A percentile compares a stretch with the other conserved stretches of the same genome.
Evolutionary conservation across 345 rosid genomes (phyloP).

Genomic region (Sonneratia caseolaris): DNA sequence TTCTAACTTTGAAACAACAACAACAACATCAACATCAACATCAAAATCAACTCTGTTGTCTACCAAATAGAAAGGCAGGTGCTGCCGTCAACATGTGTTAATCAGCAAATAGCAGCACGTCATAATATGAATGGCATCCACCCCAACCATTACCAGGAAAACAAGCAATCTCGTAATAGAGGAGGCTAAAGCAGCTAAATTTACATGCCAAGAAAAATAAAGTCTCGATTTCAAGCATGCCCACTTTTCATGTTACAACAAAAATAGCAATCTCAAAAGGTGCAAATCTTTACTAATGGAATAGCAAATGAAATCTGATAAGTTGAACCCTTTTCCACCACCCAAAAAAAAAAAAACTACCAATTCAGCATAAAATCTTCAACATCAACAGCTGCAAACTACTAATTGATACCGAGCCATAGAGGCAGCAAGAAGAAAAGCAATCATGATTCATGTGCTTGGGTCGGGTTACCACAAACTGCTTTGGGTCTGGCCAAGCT

Average conservation of each 20-base stretch:
- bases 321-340: neutral
- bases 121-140: neutral
- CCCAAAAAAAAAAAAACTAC: neutral
- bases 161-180: neutral
- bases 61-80: neutral
- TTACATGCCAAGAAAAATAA: neutral
- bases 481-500: constrained; percentile 42
- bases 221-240: neutral
- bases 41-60: neutral
- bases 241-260: neutral
- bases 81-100: neutral
- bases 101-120: neutral
- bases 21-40: neutral
- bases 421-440: neutral
- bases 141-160: neutral
- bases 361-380: neutral
- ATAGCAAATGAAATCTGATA: neutral
- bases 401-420: neutral
- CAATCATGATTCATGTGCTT: neutral
- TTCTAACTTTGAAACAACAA: neutral
- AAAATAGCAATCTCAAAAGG: neutral
- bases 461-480: constrained; percentile 21
- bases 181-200: neutral
- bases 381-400: neutral
- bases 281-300: neutral